Percentiles rank a stretch among this genome's conserved stretches.
phyloP scores from a whole-genome alignment of 139 green algal genomes.

The Zygnema cylindricum region DNA sequence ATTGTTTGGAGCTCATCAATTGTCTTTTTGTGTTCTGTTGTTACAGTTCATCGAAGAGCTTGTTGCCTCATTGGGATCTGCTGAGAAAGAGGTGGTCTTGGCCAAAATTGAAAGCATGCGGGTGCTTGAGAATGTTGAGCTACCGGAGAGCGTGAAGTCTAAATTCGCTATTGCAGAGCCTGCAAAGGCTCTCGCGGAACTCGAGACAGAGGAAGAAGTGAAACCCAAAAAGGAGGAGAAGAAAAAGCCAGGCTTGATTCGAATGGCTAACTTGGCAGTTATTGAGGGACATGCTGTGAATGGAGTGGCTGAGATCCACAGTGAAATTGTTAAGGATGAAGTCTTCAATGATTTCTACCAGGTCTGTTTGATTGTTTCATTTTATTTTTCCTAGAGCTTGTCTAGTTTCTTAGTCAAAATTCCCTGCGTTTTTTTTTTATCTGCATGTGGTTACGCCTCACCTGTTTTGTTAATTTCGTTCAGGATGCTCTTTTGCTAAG shows the following conservation, averaged over 20 bases:
- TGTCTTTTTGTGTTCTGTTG: background rate
- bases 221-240: conserved; percentile 41
- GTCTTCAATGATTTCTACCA: conserved; percentile 89
- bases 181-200: conserved; percentile 29
- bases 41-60: conserved; percentile 49
- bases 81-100: conserved; percentile 81
- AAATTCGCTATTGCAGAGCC: conserved; percentile 57
- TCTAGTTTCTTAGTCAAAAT: background rate
- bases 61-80: conserved; percentile 64
- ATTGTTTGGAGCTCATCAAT: no score
- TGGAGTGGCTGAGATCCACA: conserved; percentile 90
- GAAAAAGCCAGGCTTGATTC: conserved; percentile 53
- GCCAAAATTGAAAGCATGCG: conserved; percentile 85
- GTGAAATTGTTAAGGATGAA: conserved; percentile 92
- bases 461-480: background rate
- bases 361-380: conserved; percentile 6
- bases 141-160: conserved; percentile 40
- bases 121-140: conserved; percentile 46
- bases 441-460: background rate
- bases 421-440: background rate
- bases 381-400: background rate
- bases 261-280: conserved; percentile 97
- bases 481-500: background rate
- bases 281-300: conserved; percentile 89
- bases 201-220: conserved; percentile 8